Evolutionary conservation across 306 rosid genomes (phyloP), one percentile per base, ranked within the genome.

Genomic region (Quercus variabilis): DNA sequence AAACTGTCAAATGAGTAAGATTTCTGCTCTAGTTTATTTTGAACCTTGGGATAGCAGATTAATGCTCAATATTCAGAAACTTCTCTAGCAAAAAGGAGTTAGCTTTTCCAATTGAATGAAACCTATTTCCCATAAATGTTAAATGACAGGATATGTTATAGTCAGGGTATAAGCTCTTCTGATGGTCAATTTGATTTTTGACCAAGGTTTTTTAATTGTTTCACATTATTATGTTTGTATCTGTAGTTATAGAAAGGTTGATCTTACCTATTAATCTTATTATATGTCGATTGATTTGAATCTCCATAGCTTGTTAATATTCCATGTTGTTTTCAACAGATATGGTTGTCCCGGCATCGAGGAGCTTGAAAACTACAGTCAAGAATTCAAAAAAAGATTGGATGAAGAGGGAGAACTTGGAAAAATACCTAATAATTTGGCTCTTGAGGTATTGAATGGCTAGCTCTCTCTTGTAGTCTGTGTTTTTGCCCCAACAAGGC

Each of bases 261-360:
- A 33, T 67, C 23, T 67, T 67, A 33, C 71, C 33, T 67, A 18
- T 18, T 65, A 68, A 33, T 63, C 38, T 84, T 74, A 25, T 6
- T 6, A 30, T 33, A 38, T 57, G 38, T 21, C 33, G 64, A 33
- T 46, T 63, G 41, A 43, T n/a, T 76, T 64, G 74, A 49, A 74
- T 17, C 30, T n/a, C 25, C 76, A 23, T 75, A 28, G 57, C 70
- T 79, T 87, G 78, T 76, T 74, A 17, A 41, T 55, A 77, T 68
- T 72, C 56, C 54, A 38, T 73, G 3, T 77, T 60, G 28, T 68
- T 71, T 79, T 55, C 70, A 75, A 77, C 82, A 95, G 99, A 74
- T 93, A 89, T 75, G 99, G 98, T n/a, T 95, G 96, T 85, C 97
- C 98, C 20, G 86, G 85, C 87, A 57, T 90, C 87, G 91, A 91